Evolutionary conservation across 139 green algal species (phyloP).

Genomic region (Raphidocelis subcapitata): DNA sequence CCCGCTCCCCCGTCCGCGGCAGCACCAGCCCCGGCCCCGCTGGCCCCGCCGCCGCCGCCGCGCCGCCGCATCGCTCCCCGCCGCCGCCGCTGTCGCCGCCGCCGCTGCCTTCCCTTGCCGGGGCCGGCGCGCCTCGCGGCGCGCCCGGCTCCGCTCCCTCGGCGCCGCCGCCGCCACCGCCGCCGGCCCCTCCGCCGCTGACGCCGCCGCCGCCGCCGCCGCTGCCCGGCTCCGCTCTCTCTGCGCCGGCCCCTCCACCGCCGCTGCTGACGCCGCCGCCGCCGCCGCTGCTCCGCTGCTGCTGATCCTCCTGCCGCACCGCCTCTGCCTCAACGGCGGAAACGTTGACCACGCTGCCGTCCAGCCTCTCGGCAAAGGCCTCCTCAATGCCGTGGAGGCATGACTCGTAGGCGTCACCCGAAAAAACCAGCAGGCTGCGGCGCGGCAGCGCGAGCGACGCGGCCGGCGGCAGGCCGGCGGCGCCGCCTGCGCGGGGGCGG

Average conservation of each 20-base stretch:
- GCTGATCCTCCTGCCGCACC: no score
- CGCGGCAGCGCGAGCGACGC: slow-evolving; percentile 52
- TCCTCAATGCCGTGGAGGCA: slow-evolving; percentile 66
- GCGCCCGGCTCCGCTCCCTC: no score
- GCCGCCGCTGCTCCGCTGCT: neutral
- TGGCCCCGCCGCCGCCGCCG: no score
- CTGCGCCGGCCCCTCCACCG: no score
- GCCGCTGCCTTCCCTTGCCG: no score
- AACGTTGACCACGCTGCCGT: neutral
- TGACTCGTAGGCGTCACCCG: slow-evolving; percentile 46
- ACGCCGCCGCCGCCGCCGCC: neutral
- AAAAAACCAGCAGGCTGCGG: slow-evolving; percentile 62
- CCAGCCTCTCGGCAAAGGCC: slow-evolving; percentile 21
- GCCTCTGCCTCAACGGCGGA: no score
- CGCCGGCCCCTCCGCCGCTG: no score
- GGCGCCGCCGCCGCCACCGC: no score
- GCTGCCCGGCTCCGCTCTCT: no score
- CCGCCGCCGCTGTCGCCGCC: neutral
- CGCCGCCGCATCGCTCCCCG: no score
- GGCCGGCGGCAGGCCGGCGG: slow-evolving; percentile 12
- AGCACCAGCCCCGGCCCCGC: slow-evolving; percentile 4
- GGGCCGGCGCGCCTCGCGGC: no score
- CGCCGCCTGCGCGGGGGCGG: slow-evolving; percentile 7
- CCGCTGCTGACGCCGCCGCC: neutral
- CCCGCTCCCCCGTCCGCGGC: slow-evolving; percentile 32